Evolutionary conservation across 2,329 filamentous ascomycete genomes (phyloP).

Genomic region (Thelonectria olida): DNA sequence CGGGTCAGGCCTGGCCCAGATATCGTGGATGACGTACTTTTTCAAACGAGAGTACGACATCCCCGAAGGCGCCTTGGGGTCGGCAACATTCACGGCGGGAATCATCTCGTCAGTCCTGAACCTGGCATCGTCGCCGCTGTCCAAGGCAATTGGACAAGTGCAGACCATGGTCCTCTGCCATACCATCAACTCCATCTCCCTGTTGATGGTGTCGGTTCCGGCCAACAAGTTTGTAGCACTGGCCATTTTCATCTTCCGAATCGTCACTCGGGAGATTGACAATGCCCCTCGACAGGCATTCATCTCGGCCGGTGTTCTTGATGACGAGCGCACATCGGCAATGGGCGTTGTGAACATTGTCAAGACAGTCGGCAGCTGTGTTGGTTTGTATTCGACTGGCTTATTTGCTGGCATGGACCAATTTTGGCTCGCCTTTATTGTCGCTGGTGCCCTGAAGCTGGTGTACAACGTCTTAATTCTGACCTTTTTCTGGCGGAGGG

Average conservation of each 20-base stretch:
- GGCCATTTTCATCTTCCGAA: constrained; percentile 33
- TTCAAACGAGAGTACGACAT: constrained; percentile 36
- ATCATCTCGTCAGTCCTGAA: constrained; percentile 35
- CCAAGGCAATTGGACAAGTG: constrained; percentile 30
- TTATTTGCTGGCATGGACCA: constrained; percentile 30
- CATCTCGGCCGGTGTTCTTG: constrained; percentile 31
- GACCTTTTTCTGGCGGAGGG: constrained; percentile 33
- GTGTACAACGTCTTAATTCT: constrained; percentile 33
- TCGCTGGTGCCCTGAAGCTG: constrained; percentile 30
- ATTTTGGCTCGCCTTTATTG: constrained; percentile 36
- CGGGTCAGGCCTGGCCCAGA: constrained; percentile 32
- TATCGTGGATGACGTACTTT: constrained; percentile 39
- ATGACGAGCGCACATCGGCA: constrained; percentile 32
- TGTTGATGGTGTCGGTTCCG: constrained; percentile 30
- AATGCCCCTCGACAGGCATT: constrained; percentile 34
- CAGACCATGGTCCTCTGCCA: constrained; percentile 37
- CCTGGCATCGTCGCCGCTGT: constrained; percentile 29
- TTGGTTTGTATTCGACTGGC: constrained; percentile 30
- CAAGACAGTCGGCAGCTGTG: constrained; percentile 21
- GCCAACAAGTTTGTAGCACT: constrained; percentile 32
- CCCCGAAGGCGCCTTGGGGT: constrained; percentile 28
- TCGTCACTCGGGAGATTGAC: constrained; percentile 32
- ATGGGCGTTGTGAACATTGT: constrained; percentile 38
- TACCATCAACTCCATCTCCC: constrained; percentile 31
- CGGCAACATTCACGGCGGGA: constrained; percentile 32